Evolutionary conservation across 306 rosid species (phyloP), one percentile per base, ranked within the genome.

Genomic region (Luffa aegyptiaca): DNA sequence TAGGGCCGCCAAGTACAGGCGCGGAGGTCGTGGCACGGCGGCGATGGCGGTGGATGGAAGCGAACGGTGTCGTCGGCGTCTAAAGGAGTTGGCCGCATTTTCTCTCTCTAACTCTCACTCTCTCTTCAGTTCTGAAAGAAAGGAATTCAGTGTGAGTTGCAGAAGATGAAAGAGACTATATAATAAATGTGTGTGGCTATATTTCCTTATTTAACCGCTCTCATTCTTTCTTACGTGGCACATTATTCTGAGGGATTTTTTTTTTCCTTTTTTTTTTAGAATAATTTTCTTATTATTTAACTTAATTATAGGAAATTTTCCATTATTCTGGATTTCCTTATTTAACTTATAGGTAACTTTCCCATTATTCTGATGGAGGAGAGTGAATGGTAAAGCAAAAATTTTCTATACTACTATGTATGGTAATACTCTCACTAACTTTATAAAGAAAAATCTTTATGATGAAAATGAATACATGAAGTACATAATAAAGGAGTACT

Each of bases 1-100:
- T 84, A 84, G 33, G 85, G 86, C 31, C 84, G 62, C 87, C 86
- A 87, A 12, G 80, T 66, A 79, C 87, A 82, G 20, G 14, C 36
- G 46, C 68, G 18, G 52, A 56, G 80, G 36, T 62, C 4, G 5
- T 57, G 79, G 70, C 87, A 86, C 17, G 49, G 49, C 2, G 80
- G 8, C 13, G 59, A 6, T 12, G 74, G 58, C 14, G 83, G 79
- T 2, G 82, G 52, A 0, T 52, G 76, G 82, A 45, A 8, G 59
- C 10, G 2, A 12, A 53, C 42, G 17, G 41, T 51, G 42, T 66
- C 82, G 53, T 79, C 82, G 39, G 82, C 77, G 12, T 79, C 66
- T 12, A 68, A 8, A 61, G 53, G 65, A 35, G 26, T 21, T 52
- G 46, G 81, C 41, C 81, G 76, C 81, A 79, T 79, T 63, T 16